Percentiles rank a stretch among this genome's conserved stretches.
Conservation (phyloP, 169 alveolate species). For the Plasmodium knowlesi region DNA sequence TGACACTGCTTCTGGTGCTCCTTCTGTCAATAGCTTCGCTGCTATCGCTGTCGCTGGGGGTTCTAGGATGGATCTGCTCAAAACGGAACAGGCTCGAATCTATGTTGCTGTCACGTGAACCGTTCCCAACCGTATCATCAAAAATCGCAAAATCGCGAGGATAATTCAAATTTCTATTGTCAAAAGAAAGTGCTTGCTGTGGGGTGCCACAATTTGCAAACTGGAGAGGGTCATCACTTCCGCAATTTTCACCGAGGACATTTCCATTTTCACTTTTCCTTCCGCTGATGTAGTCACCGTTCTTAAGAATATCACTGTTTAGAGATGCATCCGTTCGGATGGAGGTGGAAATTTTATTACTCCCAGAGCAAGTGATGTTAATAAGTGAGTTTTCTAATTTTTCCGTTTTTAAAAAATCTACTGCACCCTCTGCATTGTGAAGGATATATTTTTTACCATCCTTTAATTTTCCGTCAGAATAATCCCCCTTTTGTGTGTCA, state of each 20-base stretch:
- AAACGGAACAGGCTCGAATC: not conserved
- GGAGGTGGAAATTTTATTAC: not conserved
- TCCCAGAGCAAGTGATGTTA: not conserved
- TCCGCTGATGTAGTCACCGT: not conserved
- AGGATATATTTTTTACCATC: slow-evolving; percentile 2
- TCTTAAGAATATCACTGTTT: not conserved
- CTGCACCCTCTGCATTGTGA: not conserved
- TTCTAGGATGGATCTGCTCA: not conserved
- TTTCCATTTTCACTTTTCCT: not conserved
- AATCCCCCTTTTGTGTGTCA: not conserved
- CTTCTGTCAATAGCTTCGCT: not conserved
- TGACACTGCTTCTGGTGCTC: not conserved
- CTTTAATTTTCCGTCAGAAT: not conserved
- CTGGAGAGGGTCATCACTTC: not conserved
- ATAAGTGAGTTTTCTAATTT: not conserved
- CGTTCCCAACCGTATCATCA: not conserved
- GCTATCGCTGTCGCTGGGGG: not conserved
- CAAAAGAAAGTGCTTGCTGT: not conserved
- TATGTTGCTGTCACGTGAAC: not conserved
- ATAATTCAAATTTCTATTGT: not conserved
- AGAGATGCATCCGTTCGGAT: not conserved
- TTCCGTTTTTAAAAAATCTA: not conserved
- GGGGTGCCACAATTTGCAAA: not conserved
- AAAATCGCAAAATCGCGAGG: not conserved
- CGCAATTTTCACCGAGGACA: not conserved